Conservation (phyloP, 106 monocot species). For the Dioscorea alata region DNA sequence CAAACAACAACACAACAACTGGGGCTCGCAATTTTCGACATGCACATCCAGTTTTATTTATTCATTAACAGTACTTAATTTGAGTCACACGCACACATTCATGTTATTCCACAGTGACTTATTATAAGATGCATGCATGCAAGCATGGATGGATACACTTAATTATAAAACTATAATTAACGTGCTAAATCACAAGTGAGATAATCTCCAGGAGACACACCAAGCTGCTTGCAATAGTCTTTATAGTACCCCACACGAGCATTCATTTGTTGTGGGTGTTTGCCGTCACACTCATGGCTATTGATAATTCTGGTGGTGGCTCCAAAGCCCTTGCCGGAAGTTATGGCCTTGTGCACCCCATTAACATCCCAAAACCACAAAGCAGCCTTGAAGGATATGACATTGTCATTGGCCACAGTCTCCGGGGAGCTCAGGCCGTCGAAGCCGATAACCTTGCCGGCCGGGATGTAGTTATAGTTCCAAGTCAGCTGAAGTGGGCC, state of each 20-base stretch:
- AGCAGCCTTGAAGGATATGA: constrained; percentile 29
- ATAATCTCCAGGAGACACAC: constrained; percentile 21
- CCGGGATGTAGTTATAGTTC: constrained; percentile 38
- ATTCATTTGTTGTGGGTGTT: constrained; percentile 1
- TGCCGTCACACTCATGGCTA: constrained; percentile 30
- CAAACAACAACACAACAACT: no score
- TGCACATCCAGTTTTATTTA: no score
- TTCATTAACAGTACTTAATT: no score
- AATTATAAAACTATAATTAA: no score
- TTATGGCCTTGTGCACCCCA: constrained; percentile 11
- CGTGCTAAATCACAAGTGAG: no score
- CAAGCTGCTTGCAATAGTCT: constrained; percentile 35
- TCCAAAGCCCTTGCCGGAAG: constrained; percentile 31
- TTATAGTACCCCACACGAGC: constrained; percentile 18
- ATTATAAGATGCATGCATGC: no score
- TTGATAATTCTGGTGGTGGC: constrained; percentile 31
- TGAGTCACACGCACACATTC: no score
- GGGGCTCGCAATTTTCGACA: no score
- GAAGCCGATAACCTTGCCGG: constrained; percentile 16
- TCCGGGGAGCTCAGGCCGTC: constrained; percentile 26
- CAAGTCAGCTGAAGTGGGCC: constrained; percentile 32
- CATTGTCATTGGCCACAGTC: constrained; percentile 16
- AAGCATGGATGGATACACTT: no score
- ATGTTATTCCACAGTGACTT: no score
- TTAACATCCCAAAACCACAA: constrained; percentile 35